Conservation (phyloP, 176 grass and related monocot species). For the Rhipidocladum racemiflorum region DNA sequence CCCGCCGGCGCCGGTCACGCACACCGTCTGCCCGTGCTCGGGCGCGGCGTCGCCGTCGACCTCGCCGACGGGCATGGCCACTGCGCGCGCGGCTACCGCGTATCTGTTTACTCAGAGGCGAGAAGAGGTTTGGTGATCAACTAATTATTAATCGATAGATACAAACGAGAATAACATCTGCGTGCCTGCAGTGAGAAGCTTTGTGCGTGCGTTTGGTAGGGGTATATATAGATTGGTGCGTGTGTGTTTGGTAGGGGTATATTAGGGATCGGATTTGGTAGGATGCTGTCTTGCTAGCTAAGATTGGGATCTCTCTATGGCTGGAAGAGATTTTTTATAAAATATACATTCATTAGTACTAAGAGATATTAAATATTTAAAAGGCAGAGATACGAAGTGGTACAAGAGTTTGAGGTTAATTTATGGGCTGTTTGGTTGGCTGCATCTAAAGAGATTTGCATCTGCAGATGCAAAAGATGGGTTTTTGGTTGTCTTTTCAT, state of each 20-base stretch:
- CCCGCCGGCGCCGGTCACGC: conserved; percentile 71
- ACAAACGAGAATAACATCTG: background rate
- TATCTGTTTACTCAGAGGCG: background rate
- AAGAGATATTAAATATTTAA: no score
- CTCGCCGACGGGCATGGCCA: background rate
- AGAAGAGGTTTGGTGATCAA: background rate
- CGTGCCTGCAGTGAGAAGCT: background rate
- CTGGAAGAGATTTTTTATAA: no score
- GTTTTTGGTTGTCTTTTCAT: no score
- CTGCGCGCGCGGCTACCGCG: background rate
- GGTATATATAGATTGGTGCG: background rate
- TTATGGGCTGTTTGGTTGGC: no score
- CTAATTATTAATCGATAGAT: background rate
- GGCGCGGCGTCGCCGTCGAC: background rate
- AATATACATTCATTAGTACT: no score
- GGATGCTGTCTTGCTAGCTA: background rate
- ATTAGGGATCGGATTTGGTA: background rate
- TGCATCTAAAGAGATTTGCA: no score
- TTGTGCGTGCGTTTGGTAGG: background rate
- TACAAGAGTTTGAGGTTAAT: no score
- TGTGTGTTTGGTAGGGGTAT: background rate
- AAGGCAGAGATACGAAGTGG: no score
- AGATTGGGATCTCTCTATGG: background rate
- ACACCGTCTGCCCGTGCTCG: conserved; percentile 49
- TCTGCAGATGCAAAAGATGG: no score